These are phyloP conservation scores for Heracleum sosnowskyi DNA, from an alignment of 129 eudicot species.

Conservation along the genomic window DNA sequence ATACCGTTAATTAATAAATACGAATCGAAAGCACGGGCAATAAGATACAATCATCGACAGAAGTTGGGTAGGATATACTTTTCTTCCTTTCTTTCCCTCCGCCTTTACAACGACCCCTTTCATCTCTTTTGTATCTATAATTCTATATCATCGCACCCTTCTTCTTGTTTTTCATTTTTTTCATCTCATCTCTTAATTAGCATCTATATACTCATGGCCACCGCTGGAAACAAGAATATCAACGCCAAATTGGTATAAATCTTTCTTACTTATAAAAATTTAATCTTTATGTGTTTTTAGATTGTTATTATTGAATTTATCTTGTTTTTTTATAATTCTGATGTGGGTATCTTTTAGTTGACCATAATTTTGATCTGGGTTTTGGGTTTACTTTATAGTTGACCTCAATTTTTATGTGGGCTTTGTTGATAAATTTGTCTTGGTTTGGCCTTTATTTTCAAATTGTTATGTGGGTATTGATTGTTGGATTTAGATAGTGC, in stretches of 20 bases:
- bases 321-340: not conserved
- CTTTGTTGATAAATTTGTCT: not conserved
- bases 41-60: not conserved
- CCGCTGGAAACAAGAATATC: conserved; percentile 8
- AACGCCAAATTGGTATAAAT: conserved; percentile 11
- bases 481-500: not conserved
- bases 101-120: not conserved
- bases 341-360: not conserved
- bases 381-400: conserved; percentile 4
- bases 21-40: too few species aligned
- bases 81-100: not conserved
- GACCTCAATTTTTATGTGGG: conserved; percentile 9
- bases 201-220: not conserved
- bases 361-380: conserved; percentile 5
- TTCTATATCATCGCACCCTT: not conserved
- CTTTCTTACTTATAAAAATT: not conserved
- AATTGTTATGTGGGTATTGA: not conserved
- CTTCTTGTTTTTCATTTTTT: not conserved
- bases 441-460: not conserved
- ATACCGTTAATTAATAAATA: too few species aligned
- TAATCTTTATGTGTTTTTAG: not conserved
- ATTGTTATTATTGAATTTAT: not conserved
- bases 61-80: conserved; percentile 3
- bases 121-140: not conserved
- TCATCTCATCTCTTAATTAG: not conserved